These are phyloP conservation scores for Nakazawaea anatomiae DNA, from an alignment of 805 yeast genomes.

Conservation along the genomic window DNA sequence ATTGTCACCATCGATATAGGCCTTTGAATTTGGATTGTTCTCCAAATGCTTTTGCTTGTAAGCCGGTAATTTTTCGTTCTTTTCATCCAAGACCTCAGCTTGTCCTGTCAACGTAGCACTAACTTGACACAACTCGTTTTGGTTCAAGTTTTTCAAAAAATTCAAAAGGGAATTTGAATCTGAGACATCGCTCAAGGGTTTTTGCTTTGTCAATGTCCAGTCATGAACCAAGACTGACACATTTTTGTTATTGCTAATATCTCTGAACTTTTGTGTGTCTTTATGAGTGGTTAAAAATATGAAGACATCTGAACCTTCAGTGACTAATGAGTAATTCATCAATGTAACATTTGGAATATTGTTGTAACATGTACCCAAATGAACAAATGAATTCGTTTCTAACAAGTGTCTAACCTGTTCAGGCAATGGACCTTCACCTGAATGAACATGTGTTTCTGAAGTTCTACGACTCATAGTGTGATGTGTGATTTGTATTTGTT, in stretches of 20 bases:
- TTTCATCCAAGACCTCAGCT: constrained; percentile 48
- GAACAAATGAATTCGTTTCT: constrained; percentile 64
- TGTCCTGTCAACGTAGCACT: constrained; percentile 78
- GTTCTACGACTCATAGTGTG: neutral
- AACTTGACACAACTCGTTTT: constrained; percentile 69
- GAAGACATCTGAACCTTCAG: constrained; percentile 32
- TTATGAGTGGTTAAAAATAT: constrained; percentile 70
- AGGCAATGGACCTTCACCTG: constrained; percentile 21
- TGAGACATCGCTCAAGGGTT: constrained; percentile 16
- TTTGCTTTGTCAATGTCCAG: constrained; percentile 64
- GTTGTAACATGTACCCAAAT: constrained; percentile 68
- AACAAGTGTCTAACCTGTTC: constrained; percentile 37
- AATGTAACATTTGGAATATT: constrained; percentile 81
- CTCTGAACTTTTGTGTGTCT: constrained; percentile 67
- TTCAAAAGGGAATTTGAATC: constrained; percentile 43
- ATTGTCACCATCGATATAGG: constrained; percentile 59
- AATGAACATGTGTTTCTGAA: neutral
- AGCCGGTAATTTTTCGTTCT: constrained; percentile 45
- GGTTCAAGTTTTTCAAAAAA: constrained; percentile 70
- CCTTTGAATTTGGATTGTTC: constrained; percentile 63
- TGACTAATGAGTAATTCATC: constrained; percentile 81
- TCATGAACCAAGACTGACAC: constrained; percentile 87
- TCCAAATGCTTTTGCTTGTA: constrained; percentile 58
- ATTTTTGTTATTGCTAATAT: constrained; percentile 62
- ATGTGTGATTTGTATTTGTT: neutral